Evolutionary conservation across 208 protist genomes (phyloP).

Genomic region (Naegleria fowleri): DNA sequence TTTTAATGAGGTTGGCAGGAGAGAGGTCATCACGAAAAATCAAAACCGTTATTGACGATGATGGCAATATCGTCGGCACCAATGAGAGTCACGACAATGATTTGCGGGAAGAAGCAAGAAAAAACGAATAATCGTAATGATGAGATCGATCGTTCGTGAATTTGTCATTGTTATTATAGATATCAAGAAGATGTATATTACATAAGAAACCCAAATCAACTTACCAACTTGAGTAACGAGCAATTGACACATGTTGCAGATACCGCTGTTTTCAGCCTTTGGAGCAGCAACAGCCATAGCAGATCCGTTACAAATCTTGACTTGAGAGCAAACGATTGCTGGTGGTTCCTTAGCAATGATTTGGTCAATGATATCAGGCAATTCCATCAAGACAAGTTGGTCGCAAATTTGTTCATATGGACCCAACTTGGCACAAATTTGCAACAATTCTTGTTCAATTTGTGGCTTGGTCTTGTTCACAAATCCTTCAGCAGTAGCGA

Average conservation of each 20-base stretch:
- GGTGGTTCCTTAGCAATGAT: neutral
- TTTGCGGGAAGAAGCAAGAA: no score
- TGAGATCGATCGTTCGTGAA: no score
- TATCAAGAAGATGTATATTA: no score
- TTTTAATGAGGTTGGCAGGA: no score
- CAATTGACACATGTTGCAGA: neutral
- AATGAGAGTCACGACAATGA: no score
- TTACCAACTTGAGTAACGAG: slow-evolving; percentile 5
- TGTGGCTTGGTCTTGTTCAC: neutral
- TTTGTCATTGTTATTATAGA: no score
- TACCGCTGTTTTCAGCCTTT: neutral
- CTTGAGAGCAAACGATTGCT: neutral
- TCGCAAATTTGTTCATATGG: slow-evolving; percentile 4
- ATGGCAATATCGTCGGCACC: no score
- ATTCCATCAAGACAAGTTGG: neutral
- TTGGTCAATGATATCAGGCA: neutral
- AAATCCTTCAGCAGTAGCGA: neutral
- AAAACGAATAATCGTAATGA: no score
- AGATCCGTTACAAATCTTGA: neutral
- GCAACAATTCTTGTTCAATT: slow-evolving; percentile 14
- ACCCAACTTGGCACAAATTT: neutral
- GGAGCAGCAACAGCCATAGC: neutral
- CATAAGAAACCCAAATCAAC: no score
- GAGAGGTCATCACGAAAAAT: no score
- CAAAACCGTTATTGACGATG: no score